Base-by-base conservation (phyloP, 768 basidiomycete genomes). In the Podaxis sp. region DNA sequence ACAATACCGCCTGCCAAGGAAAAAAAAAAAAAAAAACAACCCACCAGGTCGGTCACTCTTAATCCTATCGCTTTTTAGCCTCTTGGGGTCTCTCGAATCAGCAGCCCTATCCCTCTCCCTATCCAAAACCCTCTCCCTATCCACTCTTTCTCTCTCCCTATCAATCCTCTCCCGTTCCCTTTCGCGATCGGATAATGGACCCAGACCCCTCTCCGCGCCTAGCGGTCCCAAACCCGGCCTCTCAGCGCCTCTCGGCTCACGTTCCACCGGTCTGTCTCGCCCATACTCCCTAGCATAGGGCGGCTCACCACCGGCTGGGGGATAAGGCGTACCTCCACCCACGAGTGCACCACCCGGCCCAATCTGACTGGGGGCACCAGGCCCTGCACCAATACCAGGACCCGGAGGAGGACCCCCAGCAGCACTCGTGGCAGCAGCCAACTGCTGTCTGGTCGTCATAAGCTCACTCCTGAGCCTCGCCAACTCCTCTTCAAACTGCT, bases 401-500 rank as follows among this genome's bases (percentile, higher is more conserved):
- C 60, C 65, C n/a, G 61, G 54, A 50, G 57, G 54, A 35, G 61
- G 62, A 4, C 57, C 61, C 27, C 51, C 59, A n/a, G 61, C 64
- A 37, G 54, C 54, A 38, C 46, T 63, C 50, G 52, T 59, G 50
- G 64, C 63, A 6, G 68, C 65, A 3, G 64, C 64, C 57, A 46
- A 67, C 61, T 21, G 65, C 66, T 57, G 67, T 68, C 1, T 80
- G 74, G 60, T 88, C 80, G 36, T 90, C 76, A 69, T 93, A 90
- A 3, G 82, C 75, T 25, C 93, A 82, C 11, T 93, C 80, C 35
- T 88, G 81, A 4, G 77, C 75, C 59, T 63, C n/a, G 46, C 53
- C 36, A 96, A 77, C 65, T 97, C 95, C 1, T 91, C 88, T 68
- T 97, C 95, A 68, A 93, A 96, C 68, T 89, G 86, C 62, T 89